Percentiles rank a stretch among this genome's conserved stretches.
Conservation (phyloP, 805 yeast genomes). For the Kuraishia cidri region DNA sequence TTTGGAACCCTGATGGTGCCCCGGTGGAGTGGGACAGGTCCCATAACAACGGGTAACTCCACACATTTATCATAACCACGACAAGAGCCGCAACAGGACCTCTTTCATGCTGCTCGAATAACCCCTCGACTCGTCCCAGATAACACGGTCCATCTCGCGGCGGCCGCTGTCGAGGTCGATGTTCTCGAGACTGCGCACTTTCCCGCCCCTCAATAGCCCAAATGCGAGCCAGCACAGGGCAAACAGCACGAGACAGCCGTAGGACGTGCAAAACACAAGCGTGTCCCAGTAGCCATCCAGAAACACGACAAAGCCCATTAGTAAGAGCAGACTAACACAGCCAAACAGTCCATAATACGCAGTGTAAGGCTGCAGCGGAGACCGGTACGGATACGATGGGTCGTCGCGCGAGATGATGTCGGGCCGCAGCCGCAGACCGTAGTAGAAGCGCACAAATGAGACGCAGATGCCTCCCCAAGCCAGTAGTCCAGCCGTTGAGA, state of each 20-base stretch:
- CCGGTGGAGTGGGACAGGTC: too few relatives aligned
- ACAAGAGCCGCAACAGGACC: neutral
- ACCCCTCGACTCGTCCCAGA: slow-evolving; percentile 14
- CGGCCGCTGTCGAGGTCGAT: slow-evolving; percentile 35
- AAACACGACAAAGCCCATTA: slow-evolving; percentile 59
- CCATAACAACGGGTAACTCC: too few relatives aligned
- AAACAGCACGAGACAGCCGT: slow-evolving; percentile 52
- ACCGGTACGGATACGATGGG: slow-evolving; percentile 56
- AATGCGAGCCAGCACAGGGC: slow-evolving; percentile 39
- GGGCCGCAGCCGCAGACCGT: slow-evolving; percentile 50
- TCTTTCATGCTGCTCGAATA: slow-evolving; percentile 18
- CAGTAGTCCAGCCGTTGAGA: slow-evolving; percentile 56
- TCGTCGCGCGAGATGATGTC: slow-evolving; percentile 60
- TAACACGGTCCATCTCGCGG: slow-evolving; percentile 31
- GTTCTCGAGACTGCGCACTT: slow-evolving; percentile 28
- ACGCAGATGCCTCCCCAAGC: slow-evolving; percentile 49
- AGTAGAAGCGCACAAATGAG: slow-evolving; percentile 54
- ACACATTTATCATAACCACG: neutral
- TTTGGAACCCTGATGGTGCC: too few relatives aligned
- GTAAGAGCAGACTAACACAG: slow-evolving; percentile 36
- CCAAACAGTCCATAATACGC: slow-evolving; percentile 58
- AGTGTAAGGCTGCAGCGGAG: slow-evolving; percentile 62
- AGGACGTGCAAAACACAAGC: slow-evolving; percentile 54
- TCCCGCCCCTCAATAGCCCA: slow-evolving; percentile 24
- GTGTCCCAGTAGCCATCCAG: slow-evolving; percentile 49